Percentiles rank a stretch among this genome's conserved stretches.
Conservation (phyloP, 177 flowering plant species). For the Vitis hybrid region DNA sequence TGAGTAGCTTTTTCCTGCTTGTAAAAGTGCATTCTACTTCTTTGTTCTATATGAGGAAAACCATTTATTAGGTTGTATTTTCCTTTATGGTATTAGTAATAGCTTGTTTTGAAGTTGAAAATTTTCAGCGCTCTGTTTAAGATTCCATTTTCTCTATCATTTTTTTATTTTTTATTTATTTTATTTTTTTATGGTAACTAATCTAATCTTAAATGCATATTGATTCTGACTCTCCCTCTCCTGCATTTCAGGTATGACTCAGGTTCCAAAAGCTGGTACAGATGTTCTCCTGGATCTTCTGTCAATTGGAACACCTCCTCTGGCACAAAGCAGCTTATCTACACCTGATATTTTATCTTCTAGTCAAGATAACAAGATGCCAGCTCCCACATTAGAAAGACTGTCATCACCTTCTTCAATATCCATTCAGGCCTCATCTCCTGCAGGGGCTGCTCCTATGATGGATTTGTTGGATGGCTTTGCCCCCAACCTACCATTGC, state of each 20-base stretch:
- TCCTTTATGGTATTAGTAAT: background rate
- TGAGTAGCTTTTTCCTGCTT: background rate
- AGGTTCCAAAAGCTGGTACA: conserved; percentile 60
- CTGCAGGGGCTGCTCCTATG: conserved; percentile 53
- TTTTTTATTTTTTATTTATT: background rate
- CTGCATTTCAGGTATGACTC: conserved; percentile 42
- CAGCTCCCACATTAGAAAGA: conserved; percentile 43
- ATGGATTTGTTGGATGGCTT: conserved; percentile 87
- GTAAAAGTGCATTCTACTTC: background rate
- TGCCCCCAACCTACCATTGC: conserved; percentile 34
- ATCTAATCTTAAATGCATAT: conserved; percentile 6
- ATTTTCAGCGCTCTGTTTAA: background rate
- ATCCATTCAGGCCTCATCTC: conserved; percentile 40
- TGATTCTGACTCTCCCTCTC: background rate
- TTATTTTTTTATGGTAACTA: background rate
- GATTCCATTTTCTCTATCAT: background rate
- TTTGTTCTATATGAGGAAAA: background rate
- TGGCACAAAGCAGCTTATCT: conserved; percentile 47
- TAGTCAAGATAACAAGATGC: conserved; percentile 34
- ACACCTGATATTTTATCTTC: conserved; percentile 45
- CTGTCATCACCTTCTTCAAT: conserved; percentile 45
- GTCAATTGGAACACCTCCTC: conserved; percentile 74
- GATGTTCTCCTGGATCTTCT: conserved; percentile 85
- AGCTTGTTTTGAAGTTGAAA: no score
- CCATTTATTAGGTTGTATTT: background rate